Evolutionary conservation across 106 monocot species (phyloP), one percentile per base, ranked within the genome.

Genomic region (Gastrodia elata): DNA sequence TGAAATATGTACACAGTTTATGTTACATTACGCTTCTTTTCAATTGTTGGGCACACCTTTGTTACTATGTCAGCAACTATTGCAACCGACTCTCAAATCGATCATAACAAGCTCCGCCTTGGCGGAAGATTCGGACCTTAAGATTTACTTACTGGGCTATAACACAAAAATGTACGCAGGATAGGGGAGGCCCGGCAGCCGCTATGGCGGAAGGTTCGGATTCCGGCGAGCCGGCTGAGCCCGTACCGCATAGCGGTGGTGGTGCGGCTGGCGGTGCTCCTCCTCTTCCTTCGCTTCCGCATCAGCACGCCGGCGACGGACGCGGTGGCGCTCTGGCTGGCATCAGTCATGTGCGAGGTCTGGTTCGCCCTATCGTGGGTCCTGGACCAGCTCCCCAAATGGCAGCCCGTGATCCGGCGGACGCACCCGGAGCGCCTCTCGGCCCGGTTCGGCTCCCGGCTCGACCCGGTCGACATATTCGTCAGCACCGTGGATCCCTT

Each of bases 341-440:
- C 76, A 65, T 95, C 95, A 3, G 95, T 95, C 58, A 77, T 89
- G 38, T 95, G 95, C 77, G 95, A 95, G 85, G 77, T 95, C 70
- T 95, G 95, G 95, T 95, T 95, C 72, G 95, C 95, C 20, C 82
- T 95, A 46, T 95, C 95, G 0, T 95, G 95, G 95, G 89, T 95
- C 75, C 92, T 95, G 49, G 95, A 95, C 70, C 95, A 95, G 79
- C 89, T 95, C 68, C 95, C 95, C 69, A 95, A 95, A 52, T 95
- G 95, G 95, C 84, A 84, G 43, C 95, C 95, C 18, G 75, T 95
- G 41, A 87, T 72, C 55, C 85, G 92, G 4, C 82, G 92, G 75
- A 95, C 95, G 30, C 89, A 95, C 83, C 89, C 92, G 35, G 95
- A 95, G 70, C 95, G 95, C 68, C 87, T 95, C 73, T 56, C 95